phyloP scores from a whole-genome alignment of 805 yeast genomes.

The Kodamaea lidongshanica region DNA sequence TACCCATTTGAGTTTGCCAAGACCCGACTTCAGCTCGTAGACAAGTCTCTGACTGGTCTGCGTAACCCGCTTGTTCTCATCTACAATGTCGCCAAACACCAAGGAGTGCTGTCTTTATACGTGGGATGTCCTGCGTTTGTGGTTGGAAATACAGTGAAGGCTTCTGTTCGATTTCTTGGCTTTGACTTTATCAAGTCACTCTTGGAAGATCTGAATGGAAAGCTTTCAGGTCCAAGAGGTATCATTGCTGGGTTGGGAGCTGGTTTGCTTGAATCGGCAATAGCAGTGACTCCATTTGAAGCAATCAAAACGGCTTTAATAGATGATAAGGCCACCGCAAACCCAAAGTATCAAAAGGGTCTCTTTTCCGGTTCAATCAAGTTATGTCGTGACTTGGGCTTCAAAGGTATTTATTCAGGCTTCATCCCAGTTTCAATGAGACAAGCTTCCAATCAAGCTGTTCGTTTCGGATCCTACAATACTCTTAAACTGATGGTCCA shows the following conservation, averaged over 20 bases:
- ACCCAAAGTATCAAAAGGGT: slow-evolving; percentile 72
- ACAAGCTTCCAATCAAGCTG: slow-evolving; percentile 95
- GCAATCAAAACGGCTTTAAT: slow-evolving; percentile 93
- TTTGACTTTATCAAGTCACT: slow-evolving; percentile 79
- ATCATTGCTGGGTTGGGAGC: slow-evolving; percentile 97
- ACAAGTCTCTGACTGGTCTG: slow-evolving; percentile 56
- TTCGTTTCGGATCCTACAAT: slow-evolving; percentile 87
- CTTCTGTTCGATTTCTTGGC: slow-evolving; percentile 90
- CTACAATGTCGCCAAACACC: slow-evolving; percentile 63
- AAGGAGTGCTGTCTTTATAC: slow-evolving; percentile 74
- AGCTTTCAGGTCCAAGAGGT: slow-evolving; percentile 83
- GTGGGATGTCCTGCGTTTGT: slow-evolving; percentile 97
- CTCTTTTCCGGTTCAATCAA: slow-evolving; percentile 55
- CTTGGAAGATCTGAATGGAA: slow-evolving; percentile 77
- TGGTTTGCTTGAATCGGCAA: slow-evolving; percentile 82
- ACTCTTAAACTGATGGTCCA: slow-evolving; percentile 77
- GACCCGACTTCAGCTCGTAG: slow-evolving; percentile 80
- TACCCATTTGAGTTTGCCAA: slow-evolving; percentile 97
- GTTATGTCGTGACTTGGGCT: slow-evolving; percentile 70
- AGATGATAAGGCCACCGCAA: slow-evolving; percentile 76
- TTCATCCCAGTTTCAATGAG: slow-evolving; percentile 88
- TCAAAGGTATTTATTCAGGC: slow-evolving; percentile 82
- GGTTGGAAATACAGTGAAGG: slow-evolving; percentile 92
- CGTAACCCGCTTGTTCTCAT: slow-evolving; percentile 82
- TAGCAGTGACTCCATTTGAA: slow-evolving; percentile 96